These are phyloP conservation scores for Calocybe cyanea DNA, from an alignment of 768 basidiomycete genomes.

Conservation along the genomic window DNA sequence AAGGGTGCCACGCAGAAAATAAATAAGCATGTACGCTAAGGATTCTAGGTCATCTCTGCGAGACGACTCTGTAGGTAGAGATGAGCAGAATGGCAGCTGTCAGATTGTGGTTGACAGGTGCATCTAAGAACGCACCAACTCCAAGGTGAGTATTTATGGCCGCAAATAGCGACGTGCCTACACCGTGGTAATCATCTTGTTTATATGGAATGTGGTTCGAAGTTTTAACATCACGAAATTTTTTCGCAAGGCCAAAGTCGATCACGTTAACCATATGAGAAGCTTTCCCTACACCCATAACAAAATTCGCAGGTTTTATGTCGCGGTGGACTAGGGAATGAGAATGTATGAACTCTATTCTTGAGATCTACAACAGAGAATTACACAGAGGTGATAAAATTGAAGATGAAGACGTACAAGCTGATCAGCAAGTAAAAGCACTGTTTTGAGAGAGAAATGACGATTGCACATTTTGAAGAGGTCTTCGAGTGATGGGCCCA, in stretches of 20 bases:
- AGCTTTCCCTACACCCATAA: slow-evolving; percentile 73
- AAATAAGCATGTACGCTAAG: slow-evolving; percentile 79
- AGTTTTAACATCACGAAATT: slow-evolving; percentile 64
- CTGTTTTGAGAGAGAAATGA: slow-evolving; percentile 92
- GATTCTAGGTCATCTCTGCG: slow-evolving; percentile 79
- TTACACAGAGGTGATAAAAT: slow-evolving; percentile 13
- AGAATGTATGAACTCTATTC: slow-evolving; percentile 95
- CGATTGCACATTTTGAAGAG: slow-evolving; percentile 88
- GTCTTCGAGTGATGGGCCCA: slow-evolving; percentile 87
- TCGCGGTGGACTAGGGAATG: slow-evolving; percentile 95
- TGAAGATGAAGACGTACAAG: slow-evolving; percentile 53
- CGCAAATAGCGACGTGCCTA: slow-evolving; percentile 75
- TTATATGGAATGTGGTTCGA: slow-evolving; percentile 68
- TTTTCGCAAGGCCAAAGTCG: slow-evolving; percentile 83
- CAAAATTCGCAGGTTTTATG: slow-evolving; percentile 98
- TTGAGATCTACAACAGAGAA: slow-evolving; percentile 65
- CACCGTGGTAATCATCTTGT: slow-evolving; percentile 72
- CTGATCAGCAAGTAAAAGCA: slow-evolving; percentile 91
- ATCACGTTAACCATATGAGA: slow-evolving; percentile 84
- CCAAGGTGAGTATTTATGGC: slow-evolving; percentile 74
- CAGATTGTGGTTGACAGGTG: neutral
- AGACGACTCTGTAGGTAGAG: slow-evolving; percentile 58
- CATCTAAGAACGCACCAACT: slow-evolving; percentile 45
- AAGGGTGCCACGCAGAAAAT: slow-evolving; percentile 72
- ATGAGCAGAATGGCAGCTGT: slow-evolving; percentile 1